Evolutionary conservation across 148 eudicot species (phyloP).

Genomic region (Talinum fruticosum): DNA sequence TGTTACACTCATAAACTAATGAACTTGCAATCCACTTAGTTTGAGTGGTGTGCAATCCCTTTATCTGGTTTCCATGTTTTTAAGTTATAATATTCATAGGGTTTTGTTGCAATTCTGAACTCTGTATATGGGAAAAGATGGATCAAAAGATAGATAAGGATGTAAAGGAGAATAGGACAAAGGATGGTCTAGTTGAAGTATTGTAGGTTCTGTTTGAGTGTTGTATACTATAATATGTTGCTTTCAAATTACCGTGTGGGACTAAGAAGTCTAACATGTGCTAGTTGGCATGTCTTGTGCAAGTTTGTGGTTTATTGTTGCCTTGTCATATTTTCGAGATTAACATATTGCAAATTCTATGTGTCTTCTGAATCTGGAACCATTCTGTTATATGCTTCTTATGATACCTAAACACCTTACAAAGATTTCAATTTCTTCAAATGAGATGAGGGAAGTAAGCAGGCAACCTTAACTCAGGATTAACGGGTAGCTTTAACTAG

Average conservation of each 20-base stretch:
- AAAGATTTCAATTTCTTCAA: neutral
- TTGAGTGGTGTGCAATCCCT: neutral
- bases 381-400: neutral
- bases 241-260: neutral
- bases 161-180: neutral
- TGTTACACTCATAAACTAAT: neutral
- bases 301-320: neutral
- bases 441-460: neutral
- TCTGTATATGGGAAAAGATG: neutral
- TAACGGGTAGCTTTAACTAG: slow-evolving; percentile 2
- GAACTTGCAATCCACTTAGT: neutral
- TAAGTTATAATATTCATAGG: neutral
- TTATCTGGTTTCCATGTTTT: neutral
- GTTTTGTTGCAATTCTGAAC: neutral
- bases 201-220: neutral
- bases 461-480: neutral
- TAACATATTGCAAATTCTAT: neutral
- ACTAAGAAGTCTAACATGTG: slow-evolving; percentile 1
- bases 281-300: neutral
- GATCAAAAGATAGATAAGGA: neutral
- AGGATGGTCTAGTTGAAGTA: neutral
- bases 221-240: neutral
- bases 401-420: slow-evolving; percentile 1
- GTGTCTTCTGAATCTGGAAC: neutral
- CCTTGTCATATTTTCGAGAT: neutral